Evolutionary conservation across 495 filamentous ascomycete species (phyloP).

Genomic region (Daldinia concentrica): DNA sequence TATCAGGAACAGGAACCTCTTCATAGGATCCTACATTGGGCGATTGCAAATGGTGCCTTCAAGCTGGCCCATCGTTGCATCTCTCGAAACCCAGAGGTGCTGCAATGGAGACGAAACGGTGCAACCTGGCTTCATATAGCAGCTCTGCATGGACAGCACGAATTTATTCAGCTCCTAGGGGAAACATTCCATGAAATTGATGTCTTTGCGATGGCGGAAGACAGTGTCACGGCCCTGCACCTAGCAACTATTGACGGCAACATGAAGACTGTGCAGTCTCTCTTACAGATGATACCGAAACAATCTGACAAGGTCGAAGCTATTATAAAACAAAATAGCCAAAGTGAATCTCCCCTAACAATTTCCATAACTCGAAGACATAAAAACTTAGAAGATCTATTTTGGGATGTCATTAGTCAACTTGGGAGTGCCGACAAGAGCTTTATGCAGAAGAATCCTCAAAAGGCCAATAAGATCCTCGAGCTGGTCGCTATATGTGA

Average conservation of each 20-base stretch:
- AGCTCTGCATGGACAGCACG: too few species aligned
- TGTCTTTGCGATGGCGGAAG: too few species aligned
- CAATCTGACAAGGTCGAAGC: slow-evolving; percentile 3
- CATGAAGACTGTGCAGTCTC: not conserved
- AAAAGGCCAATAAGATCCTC: slow-evolving; percentile 1
- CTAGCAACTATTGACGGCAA: not conserved
- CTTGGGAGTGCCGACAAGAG: not conserved
- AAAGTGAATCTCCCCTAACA: slow-evolving; percentile 14
- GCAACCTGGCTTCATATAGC: slow-evolving; percentile 19
- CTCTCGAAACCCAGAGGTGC: not conserved
- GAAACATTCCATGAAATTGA: too few species aligned
- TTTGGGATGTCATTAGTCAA: slow-evolving; percentile 3
- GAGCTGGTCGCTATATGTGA: slow-evolving; percentile 16
- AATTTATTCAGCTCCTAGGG: too few species aligned
- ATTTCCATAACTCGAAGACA: slow-evolving; percentile 10
- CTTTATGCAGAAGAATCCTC: not conserved
- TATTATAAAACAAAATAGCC: slow-evolving; percentile 10
- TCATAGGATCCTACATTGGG: slow-evolving; percentile 10
- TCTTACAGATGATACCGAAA: slow-evolving; percentile 7
- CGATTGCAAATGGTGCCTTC: slow-evolving; percentile 8
- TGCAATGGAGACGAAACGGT: slow-evolving; percentile 3
- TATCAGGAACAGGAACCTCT: not conserved
- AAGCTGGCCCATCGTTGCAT: slow-evolving; percentile 6
- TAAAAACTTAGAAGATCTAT: not conserved
- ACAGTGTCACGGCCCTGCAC: too few species aligned